A percentile compares a stretch with the other conserved stretches of the same genome.
phyloP scores from a whole-genome alignment of 1,284 basidiomycete genomes.

The Sporisorium scitamineum region DNA sequence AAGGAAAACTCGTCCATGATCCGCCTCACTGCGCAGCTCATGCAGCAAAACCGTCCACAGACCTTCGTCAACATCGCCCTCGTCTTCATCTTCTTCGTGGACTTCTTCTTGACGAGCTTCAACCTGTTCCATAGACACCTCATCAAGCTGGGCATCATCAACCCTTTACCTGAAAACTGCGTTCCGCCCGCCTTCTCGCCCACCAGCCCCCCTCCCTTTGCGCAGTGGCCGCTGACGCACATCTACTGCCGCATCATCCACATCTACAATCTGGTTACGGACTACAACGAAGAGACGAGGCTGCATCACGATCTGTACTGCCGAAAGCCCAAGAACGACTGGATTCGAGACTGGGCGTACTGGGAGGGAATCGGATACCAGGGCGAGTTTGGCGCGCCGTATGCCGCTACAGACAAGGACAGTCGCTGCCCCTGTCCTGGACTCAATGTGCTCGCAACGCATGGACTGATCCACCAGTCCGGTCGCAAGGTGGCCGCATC shows the following conservation, averaged over 20 bases:
- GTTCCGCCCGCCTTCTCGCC: slow-evolving; percentile 44
- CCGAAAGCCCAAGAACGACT: slow-evolving; percentile 39
- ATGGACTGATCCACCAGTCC: slow-evolving; percentile 32
- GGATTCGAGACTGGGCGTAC: slow-evolving; percentile 47
- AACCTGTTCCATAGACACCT: slow-evolving; percentile 34
- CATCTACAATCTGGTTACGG: slow-evolving; percentile 29
- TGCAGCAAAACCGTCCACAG: slow-evolving; percentile 38
- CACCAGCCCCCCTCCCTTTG: slow-evolving; percentile 37
- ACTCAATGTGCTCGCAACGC: slow-evolving; percentile 42
- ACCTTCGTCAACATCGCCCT: slow-evolving; percentile 30
- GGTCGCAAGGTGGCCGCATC: slow-evolving; percentile 33
- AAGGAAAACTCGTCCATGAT: slow-evolving; percentile 32
- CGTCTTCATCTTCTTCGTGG: slow-evolving; percentile 31
- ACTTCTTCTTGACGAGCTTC: slow-evolving; percentile 30
- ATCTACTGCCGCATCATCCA: slow-evolving; percentile 45
- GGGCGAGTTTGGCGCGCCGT: slow-evolving; percentile 39
- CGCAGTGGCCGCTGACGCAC: slow-evolving; percentile 38
- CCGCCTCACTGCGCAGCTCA: slow-evolving; percentile 31
- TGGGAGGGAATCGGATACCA: slow-evolving; percentile 43
- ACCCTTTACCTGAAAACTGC: slow-evolving; percentile 20
- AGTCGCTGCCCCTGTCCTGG: slow-evolving; percentile 41
- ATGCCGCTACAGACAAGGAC: slow-evolving; percentile 29
- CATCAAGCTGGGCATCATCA: slow-evolving; percentile 30
- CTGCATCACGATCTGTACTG: slow-evolving; percentile 36
- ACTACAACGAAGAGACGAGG: slow-evolving; percentile 25